Conservation (phyloP, 164 flowering plant species). For the Vitis amurensis region DNA sequence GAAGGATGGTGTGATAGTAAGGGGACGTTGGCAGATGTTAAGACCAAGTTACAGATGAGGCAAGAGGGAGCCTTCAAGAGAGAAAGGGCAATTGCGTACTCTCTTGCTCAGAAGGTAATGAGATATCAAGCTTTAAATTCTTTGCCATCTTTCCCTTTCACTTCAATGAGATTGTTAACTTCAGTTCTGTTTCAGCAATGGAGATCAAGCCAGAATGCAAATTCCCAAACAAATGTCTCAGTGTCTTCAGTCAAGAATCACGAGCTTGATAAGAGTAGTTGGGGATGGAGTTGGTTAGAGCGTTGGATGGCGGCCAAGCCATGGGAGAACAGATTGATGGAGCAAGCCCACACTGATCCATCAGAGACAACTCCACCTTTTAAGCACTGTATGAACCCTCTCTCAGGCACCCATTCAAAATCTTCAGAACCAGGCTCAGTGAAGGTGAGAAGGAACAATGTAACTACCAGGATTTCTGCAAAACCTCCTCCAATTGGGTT, state of each 20-base stretch:
- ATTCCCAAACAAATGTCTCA: constrained; percentile 28
- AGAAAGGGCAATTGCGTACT: constrained; percentile 86
- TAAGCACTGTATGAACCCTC: constrained; percentile 34
- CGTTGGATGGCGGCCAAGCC: constrained; percentile 99
- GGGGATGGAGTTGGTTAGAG: constrained; percentile 98
- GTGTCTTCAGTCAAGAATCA: constrained; percentile 32
- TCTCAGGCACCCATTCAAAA: constrained; percentile 24
- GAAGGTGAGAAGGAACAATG: constrained; percentile 69
- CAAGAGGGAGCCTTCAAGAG: constrained; percentile 86
- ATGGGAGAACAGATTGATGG: constrained; percentile 93
- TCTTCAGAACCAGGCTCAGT: constrained; percentile 48
- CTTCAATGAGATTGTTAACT: no score
- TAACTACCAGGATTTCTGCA: constrained; percentile 78
- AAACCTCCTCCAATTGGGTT: constrained; percentile 56
- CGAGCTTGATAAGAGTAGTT: constrained; percentile 64
- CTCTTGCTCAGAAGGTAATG: constrained; percentile 77
- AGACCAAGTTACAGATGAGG: constrained; percentile 73
- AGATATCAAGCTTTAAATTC: no score
- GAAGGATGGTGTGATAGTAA: constrained; percentile 91
- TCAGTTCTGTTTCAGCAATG: constrained; percentile 50
- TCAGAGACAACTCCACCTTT: constrained; percentile 44
- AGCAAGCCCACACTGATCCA: constrained; percentile 40
- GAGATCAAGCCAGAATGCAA: constrained; percentile 47
- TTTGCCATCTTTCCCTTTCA: no score
- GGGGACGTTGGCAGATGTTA: constrained; percentile 68